Evolutionary conservation across 371 early-diverging fungal genomes (phyloP).

Genomic region (Mortierella sp.): DNA sequence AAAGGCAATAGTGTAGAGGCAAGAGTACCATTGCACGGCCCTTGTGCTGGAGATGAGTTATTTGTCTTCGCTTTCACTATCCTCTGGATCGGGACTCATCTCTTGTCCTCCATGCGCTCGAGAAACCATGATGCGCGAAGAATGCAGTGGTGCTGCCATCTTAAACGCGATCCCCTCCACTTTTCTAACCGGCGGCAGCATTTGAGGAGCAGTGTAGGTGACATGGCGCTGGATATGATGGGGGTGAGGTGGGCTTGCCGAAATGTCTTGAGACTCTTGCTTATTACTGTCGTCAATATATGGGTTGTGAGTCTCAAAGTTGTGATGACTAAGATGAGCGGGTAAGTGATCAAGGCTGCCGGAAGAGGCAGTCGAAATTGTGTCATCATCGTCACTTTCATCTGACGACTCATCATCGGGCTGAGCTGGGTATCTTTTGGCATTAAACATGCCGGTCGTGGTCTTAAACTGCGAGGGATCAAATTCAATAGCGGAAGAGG

Average conservation of each 20-base stretch:
- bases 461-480: slow-evolving; percentile 27
- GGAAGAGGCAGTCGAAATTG: slow-evolving; percentile 19
- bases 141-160: not conserved
- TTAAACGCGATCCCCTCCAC: slow-evolving; percentile 13
- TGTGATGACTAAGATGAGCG: slow-evolving; percentile 23
- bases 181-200: not conserved
- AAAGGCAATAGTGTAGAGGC: not conserved
- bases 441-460: slow-evolving; percentile 13
- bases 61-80: not conserved
- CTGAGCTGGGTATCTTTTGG: slow-evolving; percentile 1
- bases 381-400: slow-evolving; percentile 28
- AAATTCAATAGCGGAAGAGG: slow-evolving; percentile 25
- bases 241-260: not conserved
- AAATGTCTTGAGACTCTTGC: not conserved
- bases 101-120: not conserved
- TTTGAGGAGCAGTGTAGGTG: not conserved
- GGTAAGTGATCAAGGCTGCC: slow-evolving; percentile 29
- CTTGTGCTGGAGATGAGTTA: not conserved
- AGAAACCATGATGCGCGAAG: slow-evolving; percentile 10
- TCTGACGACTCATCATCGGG: slow-evolving; percentile 1
- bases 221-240: not conserved
- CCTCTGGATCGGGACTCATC: not conserved
- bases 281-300: slow-evolving; percentile 3
- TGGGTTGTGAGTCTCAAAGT: slow-evolving; percentile 28
- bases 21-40: too few relatives aligned